Percentiles rank a stretch among this genome's conserved stretches.
Evolutionary conservation across 495 filamentous ascomycete species (phyloP).

Genomic region (Hypoxylon cercidicola): DNA sequence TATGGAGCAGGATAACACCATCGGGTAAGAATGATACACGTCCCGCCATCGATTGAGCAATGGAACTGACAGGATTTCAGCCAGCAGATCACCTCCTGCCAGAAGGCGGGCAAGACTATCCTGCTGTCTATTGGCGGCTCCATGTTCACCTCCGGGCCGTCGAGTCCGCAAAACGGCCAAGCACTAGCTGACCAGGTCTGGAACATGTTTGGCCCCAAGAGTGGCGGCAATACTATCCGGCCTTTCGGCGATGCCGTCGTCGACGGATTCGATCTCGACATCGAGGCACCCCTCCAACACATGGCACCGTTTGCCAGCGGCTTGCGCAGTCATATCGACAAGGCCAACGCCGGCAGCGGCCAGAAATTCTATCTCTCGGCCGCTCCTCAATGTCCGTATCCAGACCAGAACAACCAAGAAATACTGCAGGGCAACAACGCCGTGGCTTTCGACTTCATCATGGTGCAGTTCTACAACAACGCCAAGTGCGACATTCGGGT

Average conservation of each 20-base stretch:
- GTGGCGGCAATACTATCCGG: slow-evolving; percentile 33
- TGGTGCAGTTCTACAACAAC: slow-evolving; percentile 76
- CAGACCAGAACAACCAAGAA: slow-evolving; percentile 63
- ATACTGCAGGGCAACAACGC: slow-evolving; percentile 58
- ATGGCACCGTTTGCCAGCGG: slow-evolving; percentile 65
- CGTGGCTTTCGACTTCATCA: slow-evolving; percentile 69
- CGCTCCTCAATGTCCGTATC: slow-evolving; percentile 65
- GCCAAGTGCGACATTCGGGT: slow-evolving; percentile 66
- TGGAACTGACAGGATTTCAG: slow-evolving; percentile 14
- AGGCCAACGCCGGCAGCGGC: slow-evolving; percentile 50
- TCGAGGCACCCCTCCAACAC: slow-evolving; percentile 50
- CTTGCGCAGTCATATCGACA: slow-evolving; percentile 63
- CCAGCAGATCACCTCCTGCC: slow-evolving; percentile 67
- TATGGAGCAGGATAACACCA: slow-evolving; percentile 63
- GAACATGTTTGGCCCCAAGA: slow-evolving; percentile 67
- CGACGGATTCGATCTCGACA: slow-evolving; percentile 68
- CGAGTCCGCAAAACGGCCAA: slow-evolving; percentile 59
- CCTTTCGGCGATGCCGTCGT: slow-evolving; percentile 64
- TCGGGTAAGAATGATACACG: slow-evolving; percentile 9
- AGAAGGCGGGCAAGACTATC: slow-evolving; percentile 68
- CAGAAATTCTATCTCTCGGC: slow-evolving; percentile 64
- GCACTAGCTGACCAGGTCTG: slow-evolving; percentile 68
- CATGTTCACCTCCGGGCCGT: slow-evolving; percentile 58
- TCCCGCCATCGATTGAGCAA: neutral
- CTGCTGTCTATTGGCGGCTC: slow-evolving; percentile 71